Evolutionary conservation across 306 rosid species (phyloP).

Genomic region (Pueraria montana): DNA sequence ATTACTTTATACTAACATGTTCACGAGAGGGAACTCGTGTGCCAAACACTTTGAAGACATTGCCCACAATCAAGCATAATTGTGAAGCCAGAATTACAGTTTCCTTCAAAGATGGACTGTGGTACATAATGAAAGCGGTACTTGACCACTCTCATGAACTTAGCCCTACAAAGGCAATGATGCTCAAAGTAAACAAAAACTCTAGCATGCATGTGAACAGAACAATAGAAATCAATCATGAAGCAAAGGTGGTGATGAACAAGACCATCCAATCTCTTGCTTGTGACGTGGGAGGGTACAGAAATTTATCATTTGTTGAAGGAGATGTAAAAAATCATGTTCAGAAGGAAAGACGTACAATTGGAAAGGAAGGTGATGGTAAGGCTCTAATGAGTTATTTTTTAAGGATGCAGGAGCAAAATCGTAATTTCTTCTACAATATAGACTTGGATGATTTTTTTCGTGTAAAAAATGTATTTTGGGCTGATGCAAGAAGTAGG

Average conservation of each 20-base stretch:
- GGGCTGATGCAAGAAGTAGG: conserved; percentile 18
- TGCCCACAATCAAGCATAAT: conserved; percentile 17
- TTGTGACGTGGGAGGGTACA: background rate
- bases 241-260: conserved; percentile 1
- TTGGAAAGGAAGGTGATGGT: conserved; percentile 10
- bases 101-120: conserved; percentile 5
- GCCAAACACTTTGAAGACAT: background rate
- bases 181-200: background rate
- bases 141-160: conserved; percentile 23
- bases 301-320: conserved; percentile 3
- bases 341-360: background rate
- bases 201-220: background rate
- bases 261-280: conserved; percentile 7
- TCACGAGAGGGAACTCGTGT: background rate
- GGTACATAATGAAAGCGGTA: conserved; percentile 2
- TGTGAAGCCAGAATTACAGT: conserved; percentile 13
- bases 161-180: background rate
- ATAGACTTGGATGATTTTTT: conserved; percentile 19
- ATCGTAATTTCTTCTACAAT: background rate
- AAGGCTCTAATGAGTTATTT: conserved; percentile 4
- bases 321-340: background rate
- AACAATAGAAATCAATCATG: background rate
- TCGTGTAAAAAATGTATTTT: background rate
- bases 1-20: conserved; percentile 4
- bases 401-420: conserved; percentile 15